Percentiles rank a stretch among this genome's conserved stretches.
phyloP scores from a whole-genome alignment of 1,284 basidiomycete genomes.

The Pyrrhoderma noxium region DNA sequence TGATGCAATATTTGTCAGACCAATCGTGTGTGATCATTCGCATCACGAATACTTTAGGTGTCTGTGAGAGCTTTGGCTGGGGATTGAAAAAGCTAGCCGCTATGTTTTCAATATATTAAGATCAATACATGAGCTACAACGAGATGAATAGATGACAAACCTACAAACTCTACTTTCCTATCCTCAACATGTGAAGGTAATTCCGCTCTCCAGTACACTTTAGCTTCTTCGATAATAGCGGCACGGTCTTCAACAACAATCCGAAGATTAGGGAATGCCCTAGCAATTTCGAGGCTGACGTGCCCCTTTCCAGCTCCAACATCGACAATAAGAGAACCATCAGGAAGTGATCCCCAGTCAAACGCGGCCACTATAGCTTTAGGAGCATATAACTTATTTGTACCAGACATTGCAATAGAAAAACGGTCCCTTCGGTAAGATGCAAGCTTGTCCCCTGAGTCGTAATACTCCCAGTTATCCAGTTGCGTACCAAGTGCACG shows the following conservation, averaged over 20 bases:
- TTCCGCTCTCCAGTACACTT: slow-evolving; percentile 6
- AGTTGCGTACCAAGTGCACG: slow-evolving; percentile 8
- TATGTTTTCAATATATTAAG: slow-evolving; percentile 6
- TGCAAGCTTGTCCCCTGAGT: slow-evolving; percentile 1
- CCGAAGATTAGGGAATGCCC: slow-evolving; percentile 15
- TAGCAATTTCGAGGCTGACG: slow-evolving; percentile 15
- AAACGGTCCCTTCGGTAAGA: slow-evolving; percentile 17
- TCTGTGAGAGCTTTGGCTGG: slow-evolving; percentile 20
- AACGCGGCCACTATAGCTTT: slow-evolving; percentile 7
- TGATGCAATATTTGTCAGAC: slow-evolving; percentile 20
- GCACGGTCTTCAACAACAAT: slow-evolving; percentile 21
- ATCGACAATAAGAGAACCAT: slow-evolving; percentile 19
- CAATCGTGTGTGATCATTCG: slow-evolving; percentile 26
- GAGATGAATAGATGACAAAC: neutral
- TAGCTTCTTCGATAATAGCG: slow-evolving; percentile 12
- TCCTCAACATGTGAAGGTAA: neutral
- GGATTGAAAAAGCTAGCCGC: slow-evolving; percentile 26
- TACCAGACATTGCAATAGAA: slow-evolving; percentile 17
- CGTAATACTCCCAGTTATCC: slow-evolving; percentile 15
- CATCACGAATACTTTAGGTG: slow-evolving; percentile 23
- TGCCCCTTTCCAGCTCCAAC: slow-evolving; percentile 21
- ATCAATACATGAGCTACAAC: too few relatives aligned
- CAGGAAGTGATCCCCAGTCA: slow-evolving; percentile 14
- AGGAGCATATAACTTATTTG: slow-evolving; percentile 12
- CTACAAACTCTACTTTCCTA: slow-evolving; percentile 4